Evolutionary conservation across 2,329 filamentous ascomycete species (phyloP), one percentile per base, ranked within the genome.

Genomic region (Scortechinia acanthostroma): DNA sequence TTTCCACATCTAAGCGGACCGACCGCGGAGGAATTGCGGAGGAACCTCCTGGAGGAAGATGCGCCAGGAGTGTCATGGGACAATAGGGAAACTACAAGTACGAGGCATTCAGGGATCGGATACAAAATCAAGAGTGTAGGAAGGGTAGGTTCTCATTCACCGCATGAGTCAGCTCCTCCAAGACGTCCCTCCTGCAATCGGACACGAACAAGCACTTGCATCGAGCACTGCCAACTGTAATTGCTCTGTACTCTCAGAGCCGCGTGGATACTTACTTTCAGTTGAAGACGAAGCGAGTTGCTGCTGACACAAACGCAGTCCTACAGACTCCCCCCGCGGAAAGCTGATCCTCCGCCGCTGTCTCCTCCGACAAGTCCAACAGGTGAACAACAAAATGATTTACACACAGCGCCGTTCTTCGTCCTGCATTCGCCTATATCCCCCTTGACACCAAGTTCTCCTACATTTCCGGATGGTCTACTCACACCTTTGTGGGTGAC

Each of bases 341-440:
- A 84, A 64, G 80, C 80, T 50, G 70, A 75, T 47, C 76, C 77
- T 42, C 73, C 77, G 25, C 64, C 71, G n/a, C 62, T 65, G 40
- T 73, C 71, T 43, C 66, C 68, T 37, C 61, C 66, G 43, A 58
- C 69, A 44, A 69, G 69, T 43, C 57, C 74, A 75, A 42, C 75
- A 73, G 16, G 69, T 72, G 42, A 66, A 73, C 45, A 64, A 73
- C 54, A 58, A 55, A 37, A 46, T 43, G 20, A 16, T 55, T 43
- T 52, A 50, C 48, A 52, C 52, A 22, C 71, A 76, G 43, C 56
- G 28, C 60, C 69, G 20, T 64, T 71, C 16, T 66, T 73, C 48
- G 69, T 81, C n/a, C 68, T 95, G 3, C 91, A 97, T 62, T 97
- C 93, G 13, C 88, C 91, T 1, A 81, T 95, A 52, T 97, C 93